These are phyloP conservation scores for Rhinocladiella similis DNA, from an alignment of 2,329 filamentous ascomycete genomes.

Conservation along the genomic window DNA sequence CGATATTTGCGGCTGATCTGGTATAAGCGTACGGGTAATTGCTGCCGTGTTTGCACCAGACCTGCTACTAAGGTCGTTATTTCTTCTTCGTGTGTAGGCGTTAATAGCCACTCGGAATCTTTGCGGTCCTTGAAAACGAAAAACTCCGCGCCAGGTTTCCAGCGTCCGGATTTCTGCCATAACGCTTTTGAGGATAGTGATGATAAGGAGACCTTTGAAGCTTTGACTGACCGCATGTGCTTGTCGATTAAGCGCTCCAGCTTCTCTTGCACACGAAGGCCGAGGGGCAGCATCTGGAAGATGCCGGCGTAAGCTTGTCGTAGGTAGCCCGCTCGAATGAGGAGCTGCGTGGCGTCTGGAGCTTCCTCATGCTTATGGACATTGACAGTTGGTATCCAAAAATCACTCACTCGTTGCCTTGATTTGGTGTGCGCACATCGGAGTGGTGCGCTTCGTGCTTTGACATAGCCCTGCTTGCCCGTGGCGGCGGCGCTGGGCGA, in stretches of 20 bases:
- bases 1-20: conserved; percentile 95
- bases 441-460: background rate
- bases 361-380: conserved; percentile 24
- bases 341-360: conserved; percentile 24
- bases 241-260: conserved; percentile 82
- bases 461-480: too few relatives aligned
- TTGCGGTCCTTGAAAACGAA: conserved; percentile 73
- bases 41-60: conserved; percentile 77
- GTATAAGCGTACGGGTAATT: conserved; percentile 82
- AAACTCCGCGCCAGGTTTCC: conserved; percentile 77
- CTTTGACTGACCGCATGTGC: conserved; percentile 75
- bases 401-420: conserved; percentile 21
- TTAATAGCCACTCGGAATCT: conserved; percentile 70
- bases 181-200: conserved; percentile 81
- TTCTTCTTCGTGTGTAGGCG: conserved; percentile 95
- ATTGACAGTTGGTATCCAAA: conserved; percentile 27
- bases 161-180: conserved; percentile 80
- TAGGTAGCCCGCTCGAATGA: conserved; percentile 65
- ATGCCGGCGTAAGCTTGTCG: conserved; percentile 84
- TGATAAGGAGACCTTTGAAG: conserved; percentile 79
- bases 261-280: conserved; percentile 83
- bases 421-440: conserved; percentile 13
- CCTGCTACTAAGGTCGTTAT: conserved; percentile 79
- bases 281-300: conserved; percentile 88
- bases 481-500: too few relatives aligned